phyloP scores from a whole-genome alignment of 2,329 filamentous ascomycete species.

The Epichloe sp. region DNA sequence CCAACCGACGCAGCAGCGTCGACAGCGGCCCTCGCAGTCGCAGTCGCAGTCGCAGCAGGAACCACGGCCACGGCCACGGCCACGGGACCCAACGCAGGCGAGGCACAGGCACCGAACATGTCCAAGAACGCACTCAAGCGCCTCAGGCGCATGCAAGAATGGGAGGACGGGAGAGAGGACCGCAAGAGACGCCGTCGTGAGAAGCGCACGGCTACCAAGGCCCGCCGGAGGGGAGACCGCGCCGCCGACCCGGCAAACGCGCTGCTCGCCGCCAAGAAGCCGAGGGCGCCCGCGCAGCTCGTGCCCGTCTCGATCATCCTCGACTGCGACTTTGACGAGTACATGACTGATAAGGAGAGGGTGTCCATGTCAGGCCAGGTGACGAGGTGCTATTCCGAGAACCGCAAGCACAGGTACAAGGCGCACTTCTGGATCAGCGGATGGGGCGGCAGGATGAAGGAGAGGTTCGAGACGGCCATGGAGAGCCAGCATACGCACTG shows the following conservation, averaged over 20 bases:
- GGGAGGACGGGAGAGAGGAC: conserved; percentile 57
- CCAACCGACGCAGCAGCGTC: neutral
- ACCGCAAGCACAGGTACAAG: conserved; percentile 53
- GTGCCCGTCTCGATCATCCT: conserved; percentile 72
- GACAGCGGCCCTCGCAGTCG: no score
- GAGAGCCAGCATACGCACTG: conserved; percentile 60
- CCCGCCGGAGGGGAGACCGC: conserved; percentile 35
- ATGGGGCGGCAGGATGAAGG: conserved; percentile 61
- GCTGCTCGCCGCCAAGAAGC: conserved; percentile 19
- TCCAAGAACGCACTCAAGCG: conserved; percentile 87
- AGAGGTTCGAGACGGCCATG: conserved; percentile 69
- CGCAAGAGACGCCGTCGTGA: conserved; percentile 42
- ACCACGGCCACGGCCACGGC: no score
- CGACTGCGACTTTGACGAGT: conserved; percentile 82
- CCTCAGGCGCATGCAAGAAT: conserved; percentile 54
- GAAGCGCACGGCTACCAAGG: conserved; percentile 35
- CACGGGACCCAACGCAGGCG: no score
- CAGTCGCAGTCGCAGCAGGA: neutral
- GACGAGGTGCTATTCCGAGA: conserved; percentile 81
- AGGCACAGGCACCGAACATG: conserved; percentile 23
- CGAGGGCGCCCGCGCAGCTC: conserved; percentile 30
- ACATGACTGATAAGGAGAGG: conserved; percentile 79
- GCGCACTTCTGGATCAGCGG: conserved; percentile 65
- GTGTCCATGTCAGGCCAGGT: conserved; percentile 75
- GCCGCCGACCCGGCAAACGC: conserved; percentile 28